Base-by-base conservation (phyloP, 129 eudicot genomes). In the Tanacetum coccineum region DNA sequence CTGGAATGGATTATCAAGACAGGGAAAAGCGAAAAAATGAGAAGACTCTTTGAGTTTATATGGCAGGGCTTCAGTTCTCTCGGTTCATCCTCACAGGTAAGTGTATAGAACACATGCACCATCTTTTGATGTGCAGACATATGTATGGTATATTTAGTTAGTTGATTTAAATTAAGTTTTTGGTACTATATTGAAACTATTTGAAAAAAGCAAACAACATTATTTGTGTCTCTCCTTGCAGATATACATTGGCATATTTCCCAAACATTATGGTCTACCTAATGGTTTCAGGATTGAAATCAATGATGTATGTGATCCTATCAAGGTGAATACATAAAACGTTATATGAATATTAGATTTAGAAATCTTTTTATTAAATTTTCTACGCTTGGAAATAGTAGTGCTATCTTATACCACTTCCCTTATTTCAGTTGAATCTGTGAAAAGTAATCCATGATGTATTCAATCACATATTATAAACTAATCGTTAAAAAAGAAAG, bases 1-100 rank as follows among this genome's bases (percentile, higher is more conserved):
- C 98, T 51, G 80, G 98, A 50, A 88, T 92, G 80, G 98, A 92
- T 79, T 92, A 92, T 78, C 98, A 88, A 88, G 98, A 92, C 63
- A 86, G 98, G 84, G 95, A 87, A 71, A 92, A 88, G 83, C 67
- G 98, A 26, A 86, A 74, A 79, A 46, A 10, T 68, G 91, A 86
- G 15, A 92, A 86, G 85, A 84, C 91, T 72, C 98, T n/a, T 92
- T 66, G 96, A 92, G 85, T 83, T 92, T 70, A 74, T 92, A 54
- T 92, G 98, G 98, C 88, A 66, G 85, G 98, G 95, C 25, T 92
- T 95, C 13, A 88, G 74, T 76, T 88, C 98, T 60, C 96, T 88
- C 62, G 83, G 98, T 79, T 82, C 96, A 55, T 86, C 98, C 40
- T 84, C 98, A 22, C 96, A 88, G 96, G 98, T 88, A 65, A 53